phyloP scores from a whole-genome alignment of 768 basidiomycete species.

The Lentinula detonsa region DNA sequence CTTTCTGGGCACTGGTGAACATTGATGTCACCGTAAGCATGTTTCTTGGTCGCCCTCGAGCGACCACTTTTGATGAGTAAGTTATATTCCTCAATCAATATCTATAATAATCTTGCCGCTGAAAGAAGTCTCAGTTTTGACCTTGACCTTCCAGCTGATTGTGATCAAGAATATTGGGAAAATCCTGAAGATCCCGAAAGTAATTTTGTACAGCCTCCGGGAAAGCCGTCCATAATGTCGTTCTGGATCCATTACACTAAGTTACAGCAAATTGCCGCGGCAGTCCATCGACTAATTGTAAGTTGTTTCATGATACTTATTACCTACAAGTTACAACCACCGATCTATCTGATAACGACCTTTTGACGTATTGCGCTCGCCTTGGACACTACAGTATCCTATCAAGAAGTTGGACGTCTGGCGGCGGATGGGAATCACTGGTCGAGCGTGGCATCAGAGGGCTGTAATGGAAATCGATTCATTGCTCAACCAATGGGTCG shows the following conservation, averaged over 20 bases:
- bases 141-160: conserved; percentile 4
- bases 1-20: conserved; percentile 43
- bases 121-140: background rate
- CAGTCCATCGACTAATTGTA: conserved; percentile 45
- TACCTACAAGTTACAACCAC: background rate
- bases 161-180: conserved; percentile 7
- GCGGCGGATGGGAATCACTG: conserved; percentile 2
- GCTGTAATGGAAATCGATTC: conserved; percentile 28
- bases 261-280: conserved; percentile 40
- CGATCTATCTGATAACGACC: background rate
- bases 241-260: conserved; percentile 37
- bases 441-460: conserved; percentile 1
- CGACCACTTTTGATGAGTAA: conserved; percentile 3
- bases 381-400: background rate
- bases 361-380: background rate
- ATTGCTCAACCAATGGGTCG: conserved; percentile 51
- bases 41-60: conserved; percentile 3
- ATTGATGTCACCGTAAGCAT: conserved; percentile 1
- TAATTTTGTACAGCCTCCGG: background rate
- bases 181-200: conserved; percentile 17
- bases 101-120: background rate
- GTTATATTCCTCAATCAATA: background rate
- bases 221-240: background rate
- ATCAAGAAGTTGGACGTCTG: conserved; percentile 5
- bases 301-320: conserved; percentile 9